These are phyloP conservation scores for Mortierella sp. DNA, from an alignment of 371 early-diverging fungal genomes.

Conservation along the genomic window DNA sequence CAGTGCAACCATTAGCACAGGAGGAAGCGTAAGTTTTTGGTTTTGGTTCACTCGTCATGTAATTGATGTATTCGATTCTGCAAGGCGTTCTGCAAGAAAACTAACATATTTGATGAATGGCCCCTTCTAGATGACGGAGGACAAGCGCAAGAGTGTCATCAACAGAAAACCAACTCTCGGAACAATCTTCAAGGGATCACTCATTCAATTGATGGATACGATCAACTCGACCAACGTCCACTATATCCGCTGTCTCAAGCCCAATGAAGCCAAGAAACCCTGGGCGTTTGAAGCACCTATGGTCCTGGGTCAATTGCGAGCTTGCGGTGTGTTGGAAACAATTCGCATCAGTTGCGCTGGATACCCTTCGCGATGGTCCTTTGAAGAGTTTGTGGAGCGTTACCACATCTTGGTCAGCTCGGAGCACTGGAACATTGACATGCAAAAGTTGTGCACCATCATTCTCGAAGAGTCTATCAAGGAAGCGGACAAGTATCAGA, in stretches of 20 bases:
- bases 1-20: constrained; percentile 56
- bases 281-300: constrained; percentile 93
- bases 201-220: constrained; percentile 93
- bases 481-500: constrained; percentile 90
- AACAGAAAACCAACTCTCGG: constrained; percentile 89
- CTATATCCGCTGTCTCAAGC: constrained; percentile 99
- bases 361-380: constrained; percentile 95
- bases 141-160: constrained; percentile 66
- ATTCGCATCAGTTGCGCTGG: constrained; percentile 99
- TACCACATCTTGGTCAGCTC: constrained; percentile 90
- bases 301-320: constrained; percentile 96
- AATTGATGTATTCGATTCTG: background rate
- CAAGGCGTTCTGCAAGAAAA: no score
- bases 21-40: constrained; percentile 39
- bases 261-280: constrained; percentile 93
- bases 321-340: constrained; percentile 99
- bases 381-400: constrained; percentile 93
- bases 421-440: constrained; percentile 73
- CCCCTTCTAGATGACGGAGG: constrained; percentile 52
- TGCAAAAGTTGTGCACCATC: constrained; percentile 66
- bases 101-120: no score
- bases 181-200: constrained; percentile 85
- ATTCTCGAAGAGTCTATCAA: constrained; percentile 79
- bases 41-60: background rate
- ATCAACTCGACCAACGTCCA: constrained; percentile 93